Base-by-base conservation (phyloP, 2,329 filamentous ascomycete genomes). In the Colletotrichum chrysophilum region DNA sequence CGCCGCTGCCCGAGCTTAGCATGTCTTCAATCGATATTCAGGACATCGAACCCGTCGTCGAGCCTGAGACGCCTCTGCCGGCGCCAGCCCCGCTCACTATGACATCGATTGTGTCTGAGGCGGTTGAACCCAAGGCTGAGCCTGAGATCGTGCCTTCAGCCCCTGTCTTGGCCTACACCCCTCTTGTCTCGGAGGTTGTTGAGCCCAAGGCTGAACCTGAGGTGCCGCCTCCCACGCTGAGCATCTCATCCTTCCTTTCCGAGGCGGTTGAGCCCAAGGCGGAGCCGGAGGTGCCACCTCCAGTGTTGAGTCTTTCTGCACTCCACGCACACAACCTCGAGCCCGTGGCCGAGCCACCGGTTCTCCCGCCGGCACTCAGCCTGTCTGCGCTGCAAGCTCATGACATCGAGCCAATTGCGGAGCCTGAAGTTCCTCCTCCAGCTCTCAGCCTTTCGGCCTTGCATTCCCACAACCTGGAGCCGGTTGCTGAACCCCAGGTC, bases 21-120 rank as follows among this genome's bases (percentile, higher is more conserved):
- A 80, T 90, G 43, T 90, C 89, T 2, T 78, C 77, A 2, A 86
- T 91, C 21, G 84, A 87, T 48, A 82, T 83, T 3, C 85, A 90
- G 78, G 78, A 83, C 58, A 83, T 90, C 18, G 85, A 88, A 78
- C 88, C 88, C 3, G 79, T 80, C 7, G 81, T 84, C 32, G 88
- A 88, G 69, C 77, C 83, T 4, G 82, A 82, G 70, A 52, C 76
- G 3, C 75, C 76, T 32, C 78, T 82, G 5, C 80, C 82, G 21
- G 81, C 85, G 34, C 83, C 82, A 7, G 73, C 79, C n/a, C 72
- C 80, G 24, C 81, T 85, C 64, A 84, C 79, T 77, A 80, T 82
- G 74, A 85, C 81, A 36, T 78, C 81, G 8, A 82, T 85, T 60
- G 65, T 79, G 26, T 80, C 82, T 7, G 80, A 84, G 73, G 69